phyloP scores from a whole-genome alignment of 2,329 filamentous ascomycete genomes.

The Herpotrichia juniperi region DNA sequence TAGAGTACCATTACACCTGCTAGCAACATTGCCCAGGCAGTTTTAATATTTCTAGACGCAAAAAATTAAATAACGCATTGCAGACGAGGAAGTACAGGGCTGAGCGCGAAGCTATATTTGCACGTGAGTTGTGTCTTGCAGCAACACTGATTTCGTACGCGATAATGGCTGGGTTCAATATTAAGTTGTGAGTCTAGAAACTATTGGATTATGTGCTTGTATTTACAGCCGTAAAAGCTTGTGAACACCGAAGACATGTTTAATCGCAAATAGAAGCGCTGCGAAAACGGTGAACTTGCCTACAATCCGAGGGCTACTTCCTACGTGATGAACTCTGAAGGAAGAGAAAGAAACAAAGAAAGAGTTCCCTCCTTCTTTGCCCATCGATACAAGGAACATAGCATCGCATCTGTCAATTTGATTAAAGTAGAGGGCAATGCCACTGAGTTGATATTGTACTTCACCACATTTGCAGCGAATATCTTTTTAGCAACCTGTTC shows the following conservation, averaged over 20 bases:
- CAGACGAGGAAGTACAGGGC: conserved; percentile 1
- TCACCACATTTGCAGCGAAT: too few relatives aligned
- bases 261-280: conserved; percentile 4
- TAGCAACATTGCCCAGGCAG: too few relatives aligned
- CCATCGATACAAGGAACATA: too few relatives aligned
- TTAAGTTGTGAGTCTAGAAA: background rate
- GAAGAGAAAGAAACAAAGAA: too few relatives aligned
- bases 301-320: conserved; percentile 10
- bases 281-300: background rate
- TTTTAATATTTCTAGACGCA: too few relatives aligned
- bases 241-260: background rate
- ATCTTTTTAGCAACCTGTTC: too few relatives aligned
- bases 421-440: too few relatives aligned
- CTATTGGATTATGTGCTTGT: background rate
- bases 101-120: background rate
- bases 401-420: too few relatives aligned
- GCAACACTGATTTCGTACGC: background rate
- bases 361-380: too few relatives aligned
- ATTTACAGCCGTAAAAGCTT: background rate
- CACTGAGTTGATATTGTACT: too few relatives aligned
- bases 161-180: background rate
- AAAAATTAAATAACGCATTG: too few relatives aligned
- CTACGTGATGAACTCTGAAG: conserved; percentile 2
- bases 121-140: background rate
- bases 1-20: too few relatives aligned